These are phyloP conservation scores for Kodamaea suecica DNA, from an alignment of 1,139 yeast species.

Conservation along the genomic window DNA sequence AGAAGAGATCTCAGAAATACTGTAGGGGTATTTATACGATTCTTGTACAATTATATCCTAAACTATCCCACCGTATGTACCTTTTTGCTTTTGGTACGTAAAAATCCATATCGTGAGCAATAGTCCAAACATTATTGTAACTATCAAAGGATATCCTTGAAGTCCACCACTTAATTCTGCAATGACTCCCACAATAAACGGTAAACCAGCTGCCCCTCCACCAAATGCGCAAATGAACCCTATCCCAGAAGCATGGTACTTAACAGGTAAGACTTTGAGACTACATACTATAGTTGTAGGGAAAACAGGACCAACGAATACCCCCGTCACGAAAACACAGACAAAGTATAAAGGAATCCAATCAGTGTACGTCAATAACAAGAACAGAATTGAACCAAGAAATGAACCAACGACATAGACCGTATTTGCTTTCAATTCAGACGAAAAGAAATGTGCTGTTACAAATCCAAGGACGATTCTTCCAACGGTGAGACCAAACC, in stretches of 20 bases:
- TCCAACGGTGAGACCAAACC: constrained; percentile 66
- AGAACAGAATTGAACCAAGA: constrained; percentile 31
- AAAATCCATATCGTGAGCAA: constrained; percentile 29
- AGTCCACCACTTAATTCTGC: constrained; percentile 40
- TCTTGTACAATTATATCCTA: constrained; percentile 1
- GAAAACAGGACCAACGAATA: constrained; percentile 75
- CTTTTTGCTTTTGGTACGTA: constrained; percentile 19
- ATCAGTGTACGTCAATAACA: constrained; percentile 23
- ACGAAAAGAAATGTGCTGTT: constrained; percentile 48
- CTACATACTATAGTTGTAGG: constrained; percentile 72
- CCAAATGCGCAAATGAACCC: constrained; percentile 78
- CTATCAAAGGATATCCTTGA: constrained; percentile 31
- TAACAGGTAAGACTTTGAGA: constrained; percentile 58
- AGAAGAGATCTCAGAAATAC: background rate
- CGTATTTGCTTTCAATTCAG: constrained; percentile 47
- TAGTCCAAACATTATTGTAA: constrained; percentile 24
- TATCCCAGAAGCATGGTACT: constrained; percentile 62
- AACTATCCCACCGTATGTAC: constrained; percentile 5
- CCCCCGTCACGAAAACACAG: constrained; percentile 55
- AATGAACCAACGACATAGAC: constrained; percentile 34
- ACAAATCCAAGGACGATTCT: constrained; percentile 58
- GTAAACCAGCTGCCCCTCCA: constrained; percentile 73
- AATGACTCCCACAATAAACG: constrained; percentile 57
- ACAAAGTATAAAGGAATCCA: constrained; percentile 26
- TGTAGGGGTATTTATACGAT: too few relatives aligned